These are phyloP conservation scores for Neonectria coccinea DNA, from an alignment of 2,329 filamentous ascomycete species.

Conservation along the genomic window DNA sequence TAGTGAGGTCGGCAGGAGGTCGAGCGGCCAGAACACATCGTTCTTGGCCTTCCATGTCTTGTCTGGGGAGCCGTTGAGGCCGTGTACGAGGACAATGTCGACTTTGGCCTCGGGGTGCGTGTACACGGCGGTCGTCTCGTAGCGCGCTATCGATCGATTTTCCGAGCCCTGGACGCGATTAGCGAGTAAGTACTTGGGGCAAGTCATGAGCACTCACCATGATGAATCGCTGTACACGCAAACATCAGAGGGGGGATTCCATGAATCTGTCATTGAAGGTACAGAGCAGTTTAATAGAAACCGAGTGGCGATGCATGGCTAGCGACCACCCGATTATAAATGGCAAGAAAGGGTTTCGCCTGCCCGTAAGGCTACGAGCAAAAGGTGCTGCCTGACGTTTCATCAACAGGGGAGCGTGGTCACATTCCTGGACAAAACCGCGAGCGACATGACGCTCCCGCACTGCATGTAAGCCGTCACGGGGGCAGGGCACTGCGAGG, in stretches of 20 bases:
- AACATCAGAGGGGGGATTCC: conserved; percentile 18
- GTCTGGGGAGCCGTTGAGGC: conserved; percentile 74
- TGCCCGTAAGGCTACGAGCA: conserved; percentile 4
- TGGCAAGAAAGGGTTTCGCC: conserved; percentile 2
- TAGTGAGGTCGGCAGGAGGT: conserved; percentile 73
- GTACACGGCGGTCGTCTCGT: conserved; percentile 70
- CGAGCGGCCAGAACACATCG: conserved; percentile 75
- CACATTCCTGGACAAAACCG: conserved; percentile 11
- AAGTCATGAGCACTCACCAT: conserved; percentile 39
- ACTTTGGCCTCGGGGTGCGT: conserved; percentile 69
- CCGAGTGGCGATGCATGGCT: conserved; percentile 1
- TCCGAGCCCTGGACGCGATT: conserved; percentile 52
- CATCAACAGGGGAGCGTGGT: conserved; percentile 11
- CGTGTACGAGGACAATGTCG: conserved; percentile 78
- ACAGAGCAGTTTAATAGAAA: not conserved
- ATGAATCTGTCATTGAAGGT: conserved; percentile 32
- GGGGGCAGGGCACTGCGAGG: conserved; percentile 28
- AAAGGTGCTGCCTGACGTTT: conserved; percentile 24
- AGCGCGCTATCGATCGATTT: conserved; percentile 55
- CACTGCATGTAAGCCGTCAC: conserved; percentile 25
- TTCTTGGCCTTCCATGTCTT: conserved; percentile 71
- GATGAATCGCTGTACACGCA: conserved; percentile 34
- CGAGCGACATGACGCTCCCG: conserved; percentile 2
- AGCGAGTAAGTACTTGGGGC: conserved; percentile 1
- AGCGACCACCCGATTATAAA: conserved; percentile 24